Conservation (phyloP, 768 basidiomycete species). For the Pulveroboletus sp. region DNA sequence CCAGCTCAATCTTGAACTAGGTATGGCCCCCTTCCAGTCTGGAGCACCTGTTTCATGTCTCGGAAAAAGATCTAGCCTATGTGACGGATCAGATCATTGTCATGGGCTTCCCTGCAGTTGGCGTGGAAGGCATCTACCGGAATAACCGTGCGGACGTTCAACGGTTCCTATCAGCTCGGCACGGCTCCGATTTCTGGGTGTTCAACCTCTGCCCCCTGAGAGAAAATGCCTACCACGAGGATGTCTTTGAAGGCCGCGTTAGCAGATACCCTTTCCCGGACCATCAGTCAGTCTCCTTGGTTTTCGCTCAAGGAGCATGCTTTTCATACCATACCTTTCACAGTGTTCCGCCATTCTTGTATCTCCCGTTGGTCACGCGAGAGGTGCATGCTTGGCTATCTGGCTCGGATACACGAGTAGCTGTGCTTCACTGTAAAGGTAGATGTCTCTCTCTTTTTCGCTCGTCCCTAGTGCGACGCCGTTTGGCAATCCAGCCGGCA, state of each 20-base stretch:
- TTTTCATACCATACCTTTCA: background rate
- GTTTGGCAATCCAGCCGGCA: constrained; percentile 48
- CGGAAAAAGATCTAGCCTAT: constrained; percentile 49
- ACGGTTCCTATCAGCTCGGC: constrained; percentile 66
- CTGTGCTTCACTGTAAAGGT: constrained; percentile 89
- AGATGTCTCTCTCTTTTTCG: constrained; percentile 2
- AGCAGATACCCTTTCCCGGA: constrained; percentile 88
- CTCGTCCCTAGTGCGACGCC: constrained; percentile 2
- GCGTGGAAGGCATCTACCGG: constrained; percentile 74
- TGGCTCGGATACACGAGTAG: constrained; percentile 60
- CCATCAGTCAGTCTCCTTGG: constrained; percentile 79
- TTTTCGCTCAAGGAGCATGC: constrained; percentile 7
- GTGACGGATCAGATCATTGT: constrained; percentile 72
- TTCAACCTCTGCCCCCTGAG: constrained; percentile 83
- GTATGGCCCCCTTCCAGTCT: constrained; percentile 33
- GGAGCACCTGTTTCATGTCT: background rate
- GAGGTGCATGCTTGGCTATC: constrained; percentile 74
- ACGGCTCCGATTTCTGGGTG: constrained; percentile 77
- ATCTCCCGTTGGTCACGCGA: constrained; percentile 65
- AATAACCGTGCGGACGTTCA: constrained; percentile 74
- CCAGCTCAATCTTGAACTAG: constrained; percentile 64
- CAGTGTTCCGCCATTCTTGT: constrained; percentile 72
- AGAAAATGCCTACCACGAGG: constrained; percentile 75
- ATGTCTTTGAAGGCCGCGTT: constrained; percentile 66
- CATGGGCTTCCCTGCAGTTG: constrained; percentile 82